These are phyloP conservation scores for Papiliotrema flavescens DNA, from an alignment of 1,284 basidiomycete species.

Conservation along the genomic window DNA sequence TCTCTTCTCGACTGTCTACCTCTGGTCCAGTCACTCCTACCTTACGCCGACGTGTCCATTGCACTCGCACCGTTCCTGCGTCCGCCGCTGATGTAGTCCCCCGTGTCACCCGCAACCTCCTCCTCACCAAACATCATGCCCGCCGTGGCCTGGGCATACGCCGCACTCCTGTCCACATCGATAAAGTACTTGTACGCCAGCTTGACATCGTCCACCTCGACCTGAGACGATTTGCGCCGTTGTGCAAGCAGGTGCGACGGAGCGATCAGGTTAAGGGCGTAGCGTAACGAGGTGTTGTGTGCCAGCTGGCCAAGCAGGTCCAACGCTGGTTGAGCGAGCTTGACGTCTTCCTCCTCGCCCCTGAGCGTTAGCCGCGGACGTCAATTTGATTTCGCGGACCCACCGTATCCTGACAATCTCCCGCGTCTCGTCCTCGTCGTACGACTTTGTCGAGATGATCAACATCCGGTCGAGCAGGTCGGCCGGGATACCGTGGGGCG, in stretches of 20 bases:
- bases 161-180: slow-evolving; percentile 90
- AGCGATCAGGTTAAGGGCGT: slow-evolving; percentile 88
- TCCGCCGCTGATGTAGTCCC: slow-evolving; percentile 5
- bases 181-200: slow-evolving; percentile 86
- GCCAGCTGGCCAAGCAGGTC: slow-evolving; percentile 81
- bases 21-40: no score
- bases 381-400: neutral
- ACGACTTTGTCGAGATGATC: slow-evolving; percentile 92
- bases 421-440: slow-evolving; percentile 75
- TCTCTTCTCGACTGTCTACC: no score
- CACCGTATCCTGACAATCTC: slow-evolving; percentile 90
- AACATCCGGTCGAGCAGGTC: slow-evolving; percentile 92
- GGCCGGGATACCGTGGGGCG: slow-evolving; percentile 90
- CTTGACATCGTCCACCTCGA: slow-evolving; percentile 79
- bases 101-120: slow-evolving; percentile 12
- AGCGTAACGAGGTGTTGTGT: slow-evolving; percentile 77
- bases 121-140: slow-evolving; percentile 57
- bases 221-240: slow-evolving; percentile 70
- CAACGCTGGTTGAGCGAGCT: slow-evolving; percentile 69
- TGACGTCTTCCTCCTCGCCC: slow-evolving; percentile 94
- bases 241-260: slow-evolving; percentile 78
- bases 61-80: slow-evolving; percentile 9
- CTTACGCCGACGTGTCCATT: slow-evolving; percentile 10
- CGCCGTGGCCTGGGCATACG: slow-evolving; percentile 82
- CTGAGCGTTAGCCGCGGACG: slow-evolving; percentile 49